Percentiles rank a stretch among this genome's conserved stretches.
Conservation (phyloP, 345 rosid genomes). For the Gossypium bickii region DNA sequence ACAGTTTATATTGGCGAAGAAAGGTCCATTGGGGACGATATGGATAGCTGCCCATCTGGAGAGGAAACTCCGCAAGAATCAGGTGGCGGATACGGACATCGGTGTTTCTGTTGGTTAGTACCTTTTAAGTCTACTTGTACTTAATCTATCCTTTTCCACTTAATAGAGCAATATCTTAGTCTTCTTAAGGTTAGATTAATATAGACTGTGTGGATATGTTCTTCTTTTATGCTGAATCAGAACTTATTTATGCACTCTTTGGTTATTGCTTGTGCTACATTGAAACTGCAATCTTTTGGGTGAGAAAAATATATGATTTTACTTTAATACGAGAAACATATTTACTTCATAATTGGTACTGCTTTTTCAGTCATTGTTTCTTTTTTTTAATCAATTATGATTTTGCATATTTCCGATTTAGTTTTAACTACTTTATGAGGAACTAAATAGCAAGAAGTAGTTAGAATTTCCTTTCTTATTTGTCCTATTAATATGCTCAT, state of each 20-base stretch:
- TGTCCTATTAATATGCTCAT: not conserved
- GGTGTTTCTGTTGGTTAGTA: conserved; percentile 94
- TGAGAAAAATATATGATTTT: no score
- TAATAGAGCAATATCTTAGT: not conserved
- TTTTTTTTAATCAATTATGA: no score
- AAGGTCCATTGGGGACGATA: conserved; percentile 98
- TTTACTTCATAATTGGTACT: no score
- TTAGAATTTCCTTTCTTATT: not conserved
- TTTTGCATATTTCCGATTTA: no score
- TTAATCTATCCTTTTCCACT: not conserved
- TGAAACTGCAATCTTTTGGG: no score
- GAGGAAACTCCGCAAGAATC: conserved; percentile 98
- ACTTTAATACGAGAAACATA: no score
- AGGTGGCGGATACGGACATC: conserved; percentile 98
- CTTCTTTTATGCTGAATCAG: no score
- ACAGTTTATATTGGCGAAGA: conserved; percentile 98
- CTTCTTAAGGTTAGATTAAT: not conserved
- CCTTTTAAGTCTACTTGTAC: not conserved
- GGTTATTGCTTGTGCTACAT: no score
- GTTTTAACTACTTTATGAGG: not conserved
- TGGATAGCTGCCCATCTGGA: conserved; percentile 99
- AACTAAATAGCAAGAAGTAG: not conserved
- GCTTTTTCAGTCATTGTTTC: no score
- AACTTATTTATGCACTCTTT: no score
- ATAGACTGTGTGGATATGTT: no score